Evolutionary conservation across 768 basidiomycete genomes (phyloP), one percentile per base, ranked within the genome.

Genomic region (Kwoniella pini): DNA sequence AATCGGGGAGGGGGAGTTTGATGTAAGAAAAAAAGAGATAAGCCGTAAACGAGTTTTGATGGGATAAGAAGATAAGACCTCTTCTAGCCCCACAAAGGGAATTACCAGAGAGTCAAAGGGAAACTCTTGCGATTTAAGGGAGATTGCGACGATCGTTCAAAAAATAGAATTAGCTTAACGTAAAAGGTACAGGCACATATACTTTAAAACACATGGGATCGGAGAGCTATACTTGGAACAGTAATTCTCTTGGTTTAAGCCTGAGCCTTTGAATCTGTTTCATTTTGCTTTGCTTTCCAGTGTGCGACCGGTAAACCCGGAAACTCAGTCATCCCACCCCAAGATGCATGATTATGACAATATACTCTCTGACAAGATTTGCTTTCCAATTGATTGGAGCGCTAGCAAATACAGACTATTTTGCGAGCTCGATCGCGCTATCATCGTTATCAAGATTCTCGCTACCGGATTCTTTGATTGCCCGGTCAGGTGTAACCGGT

Each of bases 161-260:
- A 24, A 17, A 46, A 28, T 17, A 31, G 28, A 50, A 30, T n/a
- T 19, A 31, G 7, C 33, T 36, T 36, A 50, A 30, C 48, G 48
- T 36, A 36, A 31, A 28, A 50, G 30, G 17, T 50, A 30, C 48
- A 30, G 48, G 27, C 28, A 31, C 48, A 30, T 17, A 7, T 30
- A 21, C 27, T 13, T 30, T 42, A 12, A 42, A 30, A 10, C 48
- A 27, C 48, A 33, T 30, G 27, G 28, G 27, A 50, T 28, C 48
- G 48, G 24, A n/a, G 30, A 50, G 48, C 48, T 50, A 50, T 50
- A 50, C 48, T 50, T 50, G 48, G 48, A 50, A 50, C 30, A 50
- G 40, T 19, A 42, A 42, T 42, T 28, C 30, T 31, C 27, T 30
- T 17, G 26, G 26, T 50, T 21, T 33, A 19, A 17, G 27, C 48